These are phyloP conservation scores for Rhodotorula sp. DNA, from an alignment of 1,284 basidiomycete genomes.

Conservation along the genomic window DNA sequence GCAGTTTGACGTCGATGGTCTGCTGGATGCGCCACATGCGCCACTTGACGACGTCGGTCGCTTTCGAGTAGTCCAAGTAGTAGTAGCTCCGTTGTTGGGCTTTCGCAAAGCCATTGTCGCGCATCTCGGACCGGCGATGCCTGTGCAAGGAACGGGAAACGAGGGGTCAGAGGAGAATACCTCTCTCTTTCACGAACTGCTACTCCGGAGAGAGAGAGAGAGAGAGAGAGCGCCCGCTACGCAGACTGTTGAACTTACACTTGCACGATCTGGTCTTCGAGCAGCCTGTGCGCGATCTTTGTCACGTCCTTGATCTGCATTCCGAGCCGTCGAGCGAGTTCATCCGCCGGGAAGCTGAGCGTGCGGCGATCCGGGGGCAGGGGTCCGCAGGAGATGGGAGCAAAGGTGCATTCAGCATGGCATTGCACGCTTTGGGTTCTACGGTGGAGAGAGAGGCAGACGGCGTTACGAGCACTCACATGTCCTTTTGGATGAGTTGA, in stretches of 20 bases:
- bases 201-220: no score
- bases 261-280: slow-evolving; percentile 78
- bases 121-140: slow-evolving; percentile 79
- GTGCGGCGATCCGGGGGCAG: neutral
- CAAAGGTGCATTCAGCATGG: neutral
- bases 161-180: neutral
- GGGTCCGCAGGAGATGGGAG: slow-evolving; percentile 8
- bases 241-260: slow-evolving; percentile 57
- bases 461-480: slow-evolving; percentile 63
- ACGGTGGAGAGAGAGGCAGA: no score
- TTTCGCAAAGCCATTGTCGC: slow-evolving; percentile 70
- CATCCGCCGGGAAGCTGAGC: slow-evolving; percentile 80
- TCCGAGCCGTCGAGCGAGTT: slow-evolving; percentile 81
- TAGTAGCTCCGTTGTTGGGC: slow-evolving; percentile 84
- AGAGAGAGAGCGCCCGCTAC: no score
- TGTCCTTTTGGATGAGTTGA: slow-evolving; percentile 82
- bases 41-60: slow-evolving; percentile 98
- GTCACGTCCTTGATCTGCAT: slow-evolving; percentile 89
- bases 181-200: neutral
- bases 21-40: slow-evolving; percentile 90
- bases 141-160: slow-evolving; percentile 50
- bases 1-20: slow-evolving; percentile 79
- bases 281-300: slow-evolving; percentile 81
- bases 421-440: neutral
- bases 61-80: slow-evolving; percentile 92